Evolutionary conservation across 306 rosid species (phyloP), one percentile per base, ranked within the genome.

Genomic region (Rubus idaeus): DNA sequence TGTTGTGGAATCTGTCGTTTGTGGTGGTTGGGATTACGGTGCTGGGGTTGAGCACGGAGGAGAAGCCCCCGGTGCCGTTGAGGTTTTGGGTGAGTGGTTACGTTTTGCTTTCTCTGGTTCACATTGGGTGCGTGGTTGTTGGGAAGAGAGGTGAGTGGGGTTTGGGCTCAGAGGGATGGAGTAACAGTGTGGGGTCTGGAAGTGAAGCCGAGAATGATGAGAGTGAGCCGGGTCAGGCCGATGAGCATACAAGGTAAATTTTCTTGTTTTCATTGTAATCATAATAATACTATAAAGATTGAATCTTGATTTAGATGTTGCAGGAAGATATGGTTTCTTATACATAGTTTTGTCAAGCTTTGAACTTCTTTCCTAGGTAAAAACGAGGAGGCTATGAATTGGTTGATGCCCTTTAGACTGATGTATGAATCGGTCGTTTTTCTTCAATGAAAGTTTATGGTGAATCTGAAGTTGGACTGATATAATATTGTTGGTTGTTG

Each of bases 41-140:
- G 44, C 35, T 90, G 84, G 80, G 85, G 56, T 23, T 88, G 62
- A 88, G 97, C 75, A 7, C 62, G 35, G 68, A 83, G 40, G 99
- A 95, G 76, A 82, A 71, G 17, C 97, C 97, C 1, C 72, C 74
- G 56, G 92, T 84, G 70, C 97, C 99, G 0, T 68, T 95, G 18
- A 90, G 97, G 86, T 69, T 84, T 40, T 95, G 99, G 99, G 77
- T 92, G n/a, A 51, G 70, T 26, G 97, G 97, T 20, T 92, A 90
- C 75, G 78, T 83, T 47, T 35, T 87, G 73, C 93, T 88, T 14
- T 88, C 92, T 23, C 30, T 76, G 41, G 56, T 89, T 79, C 99
- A 90, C 55, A 76, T 87, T 69, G 78, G 81, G 21, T 88, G 93
- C 65, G 97, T 90, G 3, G 75, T 87, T 65, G 66, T 68, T 0